Percentiles rank a stretch among this genome's conserved stretches.
Conservation (phyloP, 1,284 basidiomycete genomes). For the Malassezia slooffiae region DNA sequence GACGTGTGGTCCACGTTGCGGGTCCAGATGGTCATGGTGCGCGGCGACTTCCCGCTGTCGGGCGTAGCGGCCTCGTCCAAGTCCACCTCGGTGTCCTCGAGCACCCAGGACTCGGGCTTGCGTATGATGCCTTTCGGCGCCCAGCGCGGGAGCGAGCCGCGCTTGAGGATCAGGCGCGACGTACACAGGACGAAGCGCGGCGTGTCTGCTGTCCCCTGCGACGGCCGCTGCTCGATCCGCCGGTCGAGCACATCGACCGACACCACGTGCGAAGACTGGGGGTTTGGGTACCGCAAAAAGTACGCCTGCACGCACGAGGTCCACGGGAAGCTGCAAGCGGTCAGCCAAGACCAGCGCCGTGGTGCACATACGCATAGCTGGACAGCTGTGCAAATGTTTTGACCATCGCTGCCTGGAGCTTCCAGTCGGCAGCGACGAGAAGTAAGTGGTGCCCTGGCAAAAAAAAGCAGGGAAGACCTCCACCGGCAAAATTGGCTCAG, state of each 20-base stretch:
- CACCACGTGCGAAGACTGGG: constrained; percentile 82
- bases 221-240: constrained; percentile 31
- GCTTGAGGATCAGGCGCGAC: constrained; percentile 80
- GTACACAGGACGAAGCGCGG: constrained; percentile 66
- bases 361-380: constrained; percentile 4
- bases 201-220: background rate
- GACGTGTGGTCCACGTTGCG: constrained; percentile 42
- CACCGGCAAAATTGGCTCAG: no score
- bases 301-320: constrained; percentile 54
- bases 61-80: constrained; percentile 20
- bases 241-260: constrained; percentile 89
- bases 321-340: constrained; percentile 24
- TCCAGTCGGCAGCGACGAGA: no score
- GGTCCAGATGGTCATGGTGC: constrained; percentile 41
- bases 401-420: no score
- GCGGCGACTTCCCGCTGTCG: constrained; percentile 16
- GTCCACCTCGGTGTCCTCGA: constrained; percentile 45
- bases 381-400: constrained; percentile 1
- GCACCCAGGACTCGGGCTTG: constrained; percentile 43
- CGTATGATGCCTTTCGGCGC: constrained; percentile 64
- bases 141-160: constrained; percentile 80
- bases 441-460: no score
- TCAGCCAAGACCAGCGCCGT: no score
- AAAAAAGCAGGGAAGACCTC: no score
- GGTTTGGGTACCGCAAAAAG: constrained; percentile 92